These are phyloP conservation scores for Phyllosticta capitalensis DNA, from an alignment of 2,329 filamentous ascomycete genomes.

Conservation along the genomic window DNA sequence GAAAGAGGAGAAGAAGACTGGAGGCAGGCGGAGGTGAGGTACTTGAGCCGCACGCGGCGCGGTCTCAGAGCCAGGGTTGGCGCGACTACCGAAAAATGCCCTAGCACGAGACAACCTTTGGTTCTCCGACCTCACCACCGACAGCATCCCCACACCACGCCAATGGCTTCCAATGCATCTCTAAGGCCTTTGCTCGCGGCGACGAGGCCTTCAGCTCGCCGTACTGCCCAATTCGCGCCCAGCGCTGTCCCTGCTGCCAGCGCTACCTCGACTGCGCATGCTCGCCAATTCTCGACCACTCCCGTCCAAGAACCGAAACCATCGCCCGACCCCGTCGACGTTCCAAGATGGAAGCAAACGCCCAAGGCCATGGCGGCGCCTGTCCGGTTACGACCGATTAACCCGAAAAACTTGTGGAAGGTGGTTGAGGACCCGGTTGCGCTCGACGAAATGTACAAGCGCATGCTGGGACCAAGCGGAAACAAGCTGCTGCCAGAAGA, in stretches of 20 bases:
- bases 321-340: constrained; percentile 20
- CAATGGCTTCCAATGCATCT: constrained; percentile 42
- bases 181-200: constrained; percentile 20
- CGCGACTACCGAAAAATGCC: constrained; percentile 9
- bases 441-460: constrained; percentile 69
- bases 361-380: constrained; percentile 39
- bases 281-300: background rate
- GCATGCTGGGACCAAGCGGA: constrained; percentile 64
- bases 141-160: constrained; percentile 10
- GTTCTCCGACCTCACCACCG: constrained; percentile 13
- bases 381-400: constrained; percentile 46
- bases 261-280: constrained; percentile 22
- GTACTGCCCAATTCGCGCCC: constrained; percentile 18
- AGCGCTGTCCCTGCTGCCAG: constrained; percentile 20
- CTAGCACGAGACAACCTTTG: constrained; percentile 12
- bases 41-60: background rate
- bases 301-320: constrained; percentile 11
- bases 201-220: constrained; percentile 19
- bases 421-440: constrained; percentile 67
- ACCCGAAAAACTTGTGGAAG: constrained; percentile 49
- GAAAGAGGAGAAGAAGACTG: background rate
- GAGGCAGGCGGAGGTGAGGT: background rate
- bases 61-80: background rate
- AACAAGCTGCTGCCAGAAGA: constrained; percentile 74
- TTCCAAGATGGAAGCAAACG: constrained; percentile 43